Evolutionary conservation across 495 filamentous ascomycete species (phyloP).

Genomic region (Penicillium diatomitis): DNA sequence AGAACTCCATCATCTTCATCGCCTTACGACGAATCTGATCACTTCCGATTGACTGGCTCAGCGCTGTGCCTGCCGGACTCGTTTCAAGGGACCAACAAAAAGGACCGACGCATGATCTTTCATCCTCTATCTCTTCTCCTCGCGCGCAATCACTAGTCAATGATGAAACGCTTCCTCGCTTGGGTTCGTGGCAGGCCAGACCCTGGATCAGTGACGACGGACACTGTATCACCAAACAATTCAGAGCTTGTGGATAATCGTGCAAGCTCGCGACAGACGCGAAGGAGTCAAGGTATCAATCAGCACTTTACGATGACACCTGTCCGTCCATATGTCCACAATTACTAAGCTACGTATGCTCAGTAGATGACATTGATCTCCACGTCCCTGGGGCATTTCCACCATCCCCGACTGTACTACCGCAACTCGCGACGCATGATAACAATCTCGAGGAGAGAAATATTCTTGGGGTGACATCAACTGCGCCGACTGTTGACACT

Average conservation of each 20-base stretch:
- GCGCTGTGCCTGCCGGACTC: too few relatives aligned
- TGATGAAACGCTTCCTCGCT: not conserved
- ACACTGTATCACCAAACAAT: not conserved
- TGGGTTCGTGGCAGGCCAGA: slow-evolving; percentile 2
- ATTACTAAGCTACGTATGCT: not conserved
- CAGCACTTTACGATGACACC: not conserved
- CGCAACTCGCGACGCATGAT: slow-evolving; percentile 8
- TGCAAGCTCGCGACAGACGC: not conserved
- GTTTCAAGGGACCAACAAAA: not conserved
- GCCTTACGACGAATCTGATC: not conserved
- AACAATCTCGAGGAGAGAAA: slow-evolving; percentile 1
- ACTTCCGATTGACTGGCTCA: too few relatives aligned
- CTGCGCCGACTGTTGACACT: not conserved
- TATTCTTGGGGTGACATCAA: not conserved
- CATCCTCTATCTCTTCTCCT: not conserved
- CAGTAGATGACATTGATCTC: not conserved
- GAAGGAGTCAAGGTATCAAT: slow-evolving; percentile 2
- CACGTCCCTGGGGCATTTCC: slow-evolving; percentile 18
- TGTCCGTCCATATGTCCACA: not conserved
- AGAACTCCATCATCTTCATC: not conserved
- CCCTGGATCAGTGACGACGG: not conserved
- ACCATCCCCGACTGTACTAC: slow-evolving; percentile 9
- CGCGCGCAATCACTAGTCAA: not conserved
- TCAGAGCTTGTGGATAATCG: not conserved
- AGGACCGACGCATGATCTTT: not conserved